These are phyloP conservation scores for Neurospora sp. DNA, from an alignment of 2,329 filamentous ascomycete genomes.

Conservation along the genomic window DNA sequence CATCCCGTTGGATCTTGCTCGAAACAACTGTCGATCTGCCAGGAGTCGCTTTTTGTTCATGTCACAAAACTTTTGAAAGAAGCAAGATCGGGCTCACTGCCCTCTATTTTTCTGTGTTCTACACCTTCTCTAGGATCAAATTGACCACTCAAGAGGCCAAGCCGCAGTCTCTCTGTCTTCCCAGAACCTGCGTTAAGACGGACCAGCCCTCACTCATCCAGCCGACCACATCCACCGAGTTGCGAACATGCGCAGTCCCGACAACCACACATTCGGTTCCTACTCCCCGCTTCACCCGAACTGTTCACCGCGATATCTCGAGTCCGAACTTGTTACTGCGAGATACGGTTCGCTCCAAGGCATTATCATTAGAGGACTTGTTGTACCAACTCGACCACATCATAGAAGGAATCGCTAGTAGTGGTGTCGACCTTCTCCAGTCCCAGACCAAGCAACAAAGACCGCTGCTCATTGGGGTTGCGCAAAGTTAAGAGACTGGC, in stretches of 20 bases:
- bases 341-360: not conserved
- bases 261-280: not conserved
- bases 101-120: not conserved
- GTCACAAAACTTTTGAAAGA: not conserved
- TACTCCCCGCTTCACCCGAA: not conserved
- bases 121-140: not conserved
- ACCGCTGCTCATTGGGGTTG: constrained; percentile 53
- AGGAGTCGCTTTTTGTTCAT: not conserved
- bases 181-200: not conserved
- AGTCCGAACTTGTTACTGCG: not conserved
- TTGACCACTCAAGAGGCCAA: not conserved
- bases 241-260: not conserved
- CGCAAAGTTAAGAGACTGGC: constrained; percentile 68
- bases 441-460: constrained; percentile 52
- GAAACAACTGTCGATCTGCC: not conserved
- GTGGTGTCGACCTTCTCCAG: constrained; percentile 36
- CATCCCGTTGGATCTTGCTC: not conserved
- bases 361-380: constrained; percentile 36
- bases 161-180: not conserved
- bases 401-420: constrained; percentile 50
- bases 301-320: not conserved
- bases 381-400: constrained; percentile 52
- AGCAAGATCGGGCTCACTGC: not conserved
- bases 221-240: not conserved
- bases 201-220: not conserved